Base-by-base conservation (phyloP, 495 filamentous ascomycete genomes). In the Penicillium roqueforti region DNA sequence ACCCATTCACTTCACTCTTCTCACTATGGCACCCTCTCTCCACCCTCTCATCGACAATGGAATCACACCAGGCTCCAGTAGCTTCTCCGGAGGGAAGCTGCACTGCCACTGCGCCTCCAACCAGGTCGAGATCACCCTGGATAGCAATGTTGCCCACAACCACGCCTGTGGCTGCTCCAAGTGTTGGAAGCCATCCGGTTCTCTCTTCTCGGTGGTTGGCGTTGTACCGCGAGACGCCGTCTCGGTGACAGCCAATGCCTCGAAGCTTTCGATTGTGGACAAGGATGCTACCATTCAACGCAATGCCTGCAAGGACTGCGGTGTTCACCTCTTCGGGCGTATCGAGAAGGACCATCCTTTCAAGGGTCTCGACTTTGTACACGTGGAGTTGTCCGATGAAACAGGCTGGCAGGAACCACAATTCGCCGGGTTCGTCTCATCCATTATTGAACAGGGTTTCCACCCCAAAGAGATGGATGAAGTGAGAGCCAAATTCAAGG, bases 131-230 rank as follows among this genome's bases (percentile, higher is more conserved):
- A 68, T 84, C 16, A 73, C 75, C 2, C 69, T 86, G 18, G 60
- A 56, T 36, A 66, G 70, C 61, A 77, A 83, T 61, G 73, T 84
- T 40, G 71, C 72, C n/a, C 79, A 83, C 71, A 84, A 86, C 73
- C 82, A 86, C 65, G 79, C 79, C 41, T 85, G 82, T 67, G 83
- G 81, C 29, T 84, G 82, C 70, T 84, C 81, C 55, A 81, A 83
- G 61, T 85, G 81, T 74, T 83, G 81, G 81, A 84, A 84, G 62
- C 82, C 82, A 4, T 31, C 54, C 0, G 76, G 78, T 29, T 67
- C 80, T 2, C 75, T 83, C 53, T 86, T 86, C 73, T 78, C 78
- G 60, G 51, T 84, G 58, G 78, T 85, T 31, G 81, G 69, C 47
- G 81, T 83, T 34, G 59, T 84, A 3, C 74, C 80, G 26, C 59